phyloP scores from a whole-genome alignment of 805 yeast genomes.

The Candida oleophila region DNA sequence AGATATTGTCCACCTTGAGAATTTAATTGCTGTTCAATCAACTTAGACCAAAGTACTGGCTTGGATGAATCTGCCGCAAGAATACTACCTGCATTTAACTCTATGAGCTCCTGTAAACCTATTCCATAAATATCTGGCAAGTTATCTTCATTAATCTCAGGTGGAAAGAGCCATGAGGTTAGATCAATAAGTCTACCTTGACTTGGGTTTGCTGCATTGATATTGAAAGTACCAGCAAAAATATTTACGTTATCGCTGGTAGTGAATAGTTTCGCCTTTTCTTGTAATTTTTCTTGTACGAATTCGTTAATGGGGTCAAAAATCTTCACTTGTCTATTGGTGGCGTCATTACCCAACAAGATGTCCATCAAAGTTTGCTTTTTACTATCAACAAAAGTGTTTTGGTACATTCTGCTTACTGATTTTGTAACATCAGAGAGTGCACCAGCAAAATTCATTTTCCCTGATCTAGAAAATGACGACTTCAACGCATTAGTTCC shows the following conservation, averaged over 20 bases:
- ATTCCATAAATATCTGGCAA: slow-evolving; percentile 82
- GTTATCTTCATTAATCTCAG: slow-evolving; percentile 36
- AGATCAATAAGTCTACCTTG: slow-evolving; percentile 41
- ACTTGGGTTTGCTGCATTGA: slow-evolving; percentile 63
- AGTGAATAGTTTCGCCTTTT: slow-evolving; percentile 54
- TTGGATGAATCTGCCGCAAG: slow-evolving; percentile 80
- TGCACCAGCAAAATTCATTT: slow-evolving; percentile 96
- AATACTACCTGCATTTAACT: slow-evolving; percentile 87
- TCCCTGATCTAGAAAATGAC: slow-evolving; percentile 90
- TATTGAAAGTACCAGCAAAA: slow-evolving; percentile 83
- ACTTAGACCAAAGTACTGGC: slow-evolving; percentile 74
- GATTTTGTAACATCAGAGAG: slow-evolving; percentile 96
- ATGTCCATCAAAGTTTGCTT: slow-evolving; percentile 90
- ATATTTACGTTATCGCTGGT: slow-evolving; percentile 58
- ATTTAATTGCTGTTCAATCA: slow-evolving; percentile 63
- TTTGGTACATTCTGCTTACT: slow-evolving; percentile 91
- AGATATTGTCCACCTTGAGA: slow-evolving; percentile 39
- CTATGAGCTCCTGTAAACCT: slow-evolving; percentile 94
- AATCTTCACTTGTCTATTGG: slow-evolving; percentile 65
- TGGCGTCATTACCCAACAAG: slow-evolving; percentile 73
- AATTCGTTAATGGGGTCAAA: slow-evolving; percentile 88
- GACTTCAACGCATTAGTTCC: slow-evolving; percentile 70
- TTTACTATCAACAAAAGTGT: slow-evolving; percentile 89
- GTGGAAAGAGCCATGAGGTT: slow-evolving; percentile 79
- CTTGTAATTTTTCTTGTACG: slow-evolving; percentile 63